phyloP scores from a whole-genome alignment of 2,329 filamentous ascomycete genomes.

The Apiospora hydei region DNA sequence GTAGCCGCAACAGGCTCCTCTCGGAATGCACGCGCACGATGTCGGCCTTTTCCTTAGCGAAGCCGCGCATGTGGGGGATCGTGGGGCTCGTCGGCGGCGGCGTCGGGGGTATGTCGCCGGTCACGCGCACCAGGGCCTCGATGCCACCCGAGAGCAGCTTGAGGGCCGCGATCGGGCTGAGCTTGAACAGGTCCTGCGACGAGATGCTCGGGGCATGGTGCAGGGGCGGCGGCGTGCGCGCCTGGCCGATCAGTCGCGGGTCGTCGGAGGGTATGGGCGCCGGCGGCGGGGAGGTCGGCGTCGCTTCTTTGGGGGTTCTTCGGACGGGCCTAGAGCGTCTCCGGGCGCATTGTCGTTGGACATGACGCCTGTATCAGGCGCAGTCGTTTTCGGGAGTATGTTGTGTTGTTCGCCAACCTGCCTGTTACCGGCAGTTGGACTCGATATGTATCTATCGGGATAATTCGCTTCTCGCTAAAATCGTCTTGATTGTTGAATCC shows the following conservation, averaged over 20 bases:
- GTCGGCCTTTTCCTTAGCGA: conserved; percentile 68
- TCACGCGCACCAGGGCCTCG: conserved; percentile 74
- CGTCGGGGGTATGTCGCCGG: conserved; percentile 83
- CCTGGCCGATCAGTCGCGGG: conserved; percentile 43
- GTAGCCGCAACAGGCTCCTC: conserved; percentile 56
- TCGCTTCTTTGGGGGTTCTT: conserved; percentile 31
- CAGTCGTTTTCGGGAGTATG: neutral
- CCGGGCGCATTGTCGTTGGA: conserved; percentile 15
- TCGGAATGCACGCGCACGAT: conserved; percentile 66
- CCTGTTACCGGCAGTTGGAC: conserved; percentile 19
- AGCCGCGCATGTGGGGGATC: conserved; percentile 69
- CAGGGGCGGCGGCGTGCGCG: conserved; percentile 49
- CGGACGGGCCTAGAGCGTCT: conserved; percentile 7
- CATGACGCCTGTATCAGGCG: conserved; percentile 11
- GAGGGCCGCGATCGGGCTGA: conserved; percentile 77
- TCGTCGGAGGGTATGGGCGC: conserved; percentile 48
- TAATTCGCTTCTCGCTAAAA: neutral
- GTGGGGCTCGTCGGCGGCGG: conserved; percentile 70
- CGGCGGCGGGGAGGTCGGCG: conserved; percentile 45
- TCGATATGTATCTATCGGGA: neutral
- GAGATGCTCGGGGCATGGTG: conserved; percentile 49
- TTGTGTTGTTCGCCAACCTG: neutral
- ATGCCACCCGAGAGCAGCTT: conserved; percentile 78
- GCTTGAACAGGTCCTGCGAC: conserved; percentile 73
- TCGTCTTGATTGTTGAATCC: neutral